Conservation (phyloP, 352 stramenopile species). For the Phytophthora aleatoria region DNA sequence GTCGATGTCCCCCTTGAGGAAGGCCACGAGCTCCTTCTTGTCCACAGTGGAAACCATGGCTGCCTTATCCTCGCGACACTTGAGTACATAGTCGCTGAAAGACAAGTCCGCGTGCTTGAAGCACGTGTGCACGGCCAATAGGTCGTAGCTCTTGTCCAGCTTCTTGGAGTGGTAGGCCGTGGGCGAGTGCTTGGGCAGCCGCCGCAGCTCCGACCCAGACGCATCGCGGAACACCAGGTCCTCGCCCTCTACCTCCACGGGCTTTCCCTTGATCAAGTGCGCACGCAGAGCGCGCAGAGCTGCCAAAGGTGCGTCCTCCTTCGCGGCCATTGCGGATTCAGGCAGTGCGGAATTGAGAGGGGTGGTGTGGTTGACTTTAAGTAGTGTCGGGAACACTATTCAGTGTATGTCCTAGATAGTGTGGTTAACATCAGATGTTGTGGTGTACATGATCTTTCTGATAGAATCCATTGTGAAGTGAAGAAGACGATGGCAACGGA, state of each 20-base stretch:
- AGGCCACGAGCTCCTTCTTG: constrained; percentile 89
- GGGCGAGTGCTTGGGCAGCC: constrained; percentile 64
- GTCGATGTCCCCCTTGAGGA: constrained; percentile 85
- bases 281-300: constrained; percentile 57
- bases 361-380: neutral
- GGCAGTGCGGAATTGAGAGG: neutral
- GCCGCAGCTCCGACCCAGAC: constrained; percentile 47
- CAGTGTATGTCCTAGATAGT: too few relatives aligned
- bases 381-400: neutral
- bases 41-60: constrained; percentile 86
- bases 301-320: constrained; percentile 34
- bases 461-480: too few relatives aligned
- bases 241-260: constrained; percentile 57
- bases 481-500: neutral
- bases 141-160: constrained; percentile 82
- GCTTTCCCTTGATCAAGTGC: constrained; percentile 79
- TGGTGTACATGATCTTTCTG: neutral
- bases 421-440: too few relatives aligned
- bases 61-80: constrained; percentile 78
- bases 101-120: constrained; percentile 71
- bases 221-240: constrained; percentile 66
- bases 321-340: neutral
- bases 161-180: constrained; percentile 87
- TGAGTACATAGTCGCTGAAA: constrained; percentile 88
- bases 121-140: constrained; percentile 82